phyloP scores from a whole-genome alignment of 345 rosid genomes.

The Camelina neglecta region DNA sequence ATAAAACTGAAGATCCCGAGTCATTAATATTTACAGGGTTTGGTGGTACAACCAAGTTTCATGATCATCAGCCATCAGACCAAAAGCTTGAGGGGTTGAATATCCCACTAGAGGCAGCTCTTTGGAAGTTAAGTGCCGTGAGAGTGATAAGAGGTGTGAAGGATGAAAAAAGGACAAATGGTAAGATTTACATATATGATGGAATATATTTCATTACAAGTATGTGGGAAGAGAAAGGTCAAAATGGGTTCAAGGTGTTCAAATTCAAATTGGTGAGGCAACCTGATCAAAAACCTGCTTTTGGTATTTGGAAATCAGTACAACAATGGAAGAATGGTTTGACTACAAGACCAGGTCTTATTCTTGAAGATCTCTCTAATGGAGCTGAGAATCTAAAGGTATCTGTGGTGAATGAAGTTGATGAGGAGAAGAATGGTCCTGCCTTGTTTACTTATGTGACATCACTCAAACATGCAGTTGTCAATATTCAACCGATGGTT shows the following conservation, averaged over 20 bases:
- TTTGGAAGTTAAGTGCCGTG: conserved; percentile 50
- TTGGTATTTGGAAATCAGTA: conserved; percentile 55
- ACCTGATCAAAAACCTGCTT: conserved; percentile 59
- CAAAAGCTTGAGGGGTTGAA: conserved; percentile 35
- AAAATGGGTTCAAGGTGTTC: conserved; percentile 55
- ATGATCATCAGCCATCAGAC: too few species aligned
- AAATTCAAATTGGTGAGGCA: conserved; percentile 60
- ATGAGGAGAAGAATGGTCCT: conserved; percentile 62
- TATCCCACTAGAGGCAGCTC: conserved; percentile 58
- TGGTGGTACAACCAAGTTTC: conserved; percentile 47
- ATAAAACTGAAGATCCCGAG: conserved; percentile 50
- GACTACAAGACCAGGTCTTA: conserved; percentile 48
- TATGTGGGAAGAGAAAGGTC: conserved; percentile 60
- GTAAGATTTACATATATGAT: conserved; percentile 59
- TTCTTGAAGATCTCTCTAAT: conserved; percentile 62
- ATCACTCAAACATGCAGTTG: conserved; percentile 46
- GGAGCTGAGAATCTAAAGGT: conserved; percentile 63
- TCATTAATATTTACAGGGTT: conserved; percentile 59
- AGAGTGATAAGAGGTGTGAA: conserved; percentile 59
- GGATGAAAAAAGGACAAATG: conserved; percentile 35
- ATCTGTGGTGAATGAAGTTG: conserved; percentile 69
- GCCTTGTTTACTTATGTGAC: conserved; percentile 57
- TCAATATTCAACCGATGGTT: conserved; percentile 26
- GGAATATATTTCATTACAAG: conserved; percentile 54
- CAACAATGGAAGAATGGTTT: conserved; percentile 54